Percentiles rank a stretch among this genome's conserved stretches.
phyloP scores from a whole-genome alignment of 352 stramenopile species.

The Phytophthora pistaciae region DNA sequence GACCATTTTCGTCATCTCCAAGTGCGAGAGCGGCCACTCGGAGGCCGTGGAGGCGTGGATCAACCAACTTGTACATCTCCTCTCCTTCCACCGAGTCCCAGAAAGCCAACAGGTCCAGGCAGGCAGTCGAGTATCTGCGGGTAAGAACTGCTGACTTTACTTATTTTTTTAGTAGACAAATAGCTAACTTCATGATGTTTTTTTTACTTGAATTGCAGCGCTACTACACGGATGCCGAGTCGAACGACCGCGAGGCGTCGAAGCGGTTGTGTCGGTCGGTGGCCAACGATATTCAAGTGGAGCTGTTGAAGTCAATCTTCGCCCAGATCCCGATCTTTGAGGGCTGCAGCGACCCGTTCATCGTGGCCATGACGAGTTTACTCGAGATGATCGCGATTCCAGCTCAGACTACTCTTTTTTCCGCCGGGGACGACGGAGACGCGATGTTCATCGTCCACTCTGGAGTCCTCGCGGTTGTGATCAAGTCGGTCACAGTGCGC shows the following conservation, averaged over 20 bases:
- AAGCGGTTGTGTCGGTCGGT: constrained; percentile 78
- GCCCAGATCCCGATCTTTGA: constrained; percentile 65
- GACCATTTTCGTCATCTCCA: constrained; percentile 85
- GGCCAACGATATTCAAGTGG: constrained; percentile 80
- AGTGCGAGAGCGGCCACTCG: constrained; percentile 71
- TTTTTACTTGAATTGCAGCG: constrained; percentile 36
- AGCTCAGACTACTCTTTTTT: constrained; percentile 65
- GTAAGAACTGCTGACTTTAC: constrained; percentile 20
- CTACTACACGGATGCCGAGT: constrained; percentile 75
- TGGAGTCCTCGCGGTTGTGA: constrained; percentile 67
- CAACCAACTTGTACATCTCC: constrained; percentile 78
- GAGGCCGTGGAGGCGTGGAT: constrained; percentile 71
- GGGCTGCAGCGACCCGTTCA: constrained; percentile 63
- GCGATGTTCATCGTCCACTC: constrained; percentile 86
- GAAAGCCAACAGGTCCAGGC: constrained; percentile 65
- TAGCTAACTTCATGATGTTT: not conserved
- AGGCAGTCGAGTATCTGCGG: constrained; percentile 69
- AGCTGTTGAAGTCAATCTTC: constrained; percentile 64
- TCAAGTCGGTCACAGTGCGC: constrained; percentile 65
- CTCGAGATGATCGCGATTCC: constrained; percentile 70
- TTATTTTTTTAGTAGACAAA: not conserved
- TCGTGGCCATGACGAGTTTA: constrained; percentile 69
- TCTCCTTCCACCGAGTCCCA: constrained; percentile 73
- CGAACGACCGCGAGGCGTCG: constrained; percentile 75
- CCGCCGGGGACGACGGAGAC: constrained; percentile 62